These are phyloP conservation scores for Chrysopogon serrulatus DNA, from an alignment of 176 grass and related monocot species.

Conservation along the genomic window DNA sequence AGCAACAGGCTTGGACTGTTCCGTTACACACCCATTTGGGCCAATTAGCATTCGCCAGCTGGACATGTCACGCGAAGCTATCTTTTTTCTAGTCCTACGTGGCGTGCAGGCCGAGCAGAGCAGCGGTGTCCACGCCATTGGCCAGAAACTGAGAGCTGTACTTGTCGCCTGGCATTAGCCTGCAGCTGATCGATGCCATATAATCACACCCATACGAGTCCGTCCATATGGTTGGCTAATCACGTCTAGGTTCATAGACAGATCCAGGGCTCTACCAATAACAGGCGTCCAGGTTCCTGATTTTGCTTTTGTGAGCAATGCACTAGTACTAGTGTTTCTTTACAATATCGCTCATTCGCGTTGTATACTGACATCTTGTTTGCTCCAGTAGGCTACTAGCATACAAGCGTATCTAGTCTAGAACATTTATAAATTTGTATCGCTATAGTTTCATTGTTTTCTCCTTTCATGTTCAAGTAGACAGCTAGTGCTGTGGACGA, in stretches of 20 bases:
- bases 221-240: neutral
- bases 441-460: no score
- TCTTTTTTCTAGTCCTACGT: neutral
- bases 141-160: neutral
- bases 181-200: neutral
- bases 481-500: no score
- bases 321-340: neutral
- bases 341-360: neutral
- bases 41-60: neutral
- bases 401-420: neutral
- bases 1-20: neutral
- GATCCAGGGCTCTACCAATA: neutral
- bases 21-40: neutral
- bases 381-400: neutral
- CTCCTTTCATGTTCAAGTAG: no score
- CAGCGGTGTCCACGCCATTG: neutral
- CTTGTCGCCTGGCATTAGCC: neutral
- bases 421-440: no score
- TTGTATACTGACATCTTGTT: neutral
- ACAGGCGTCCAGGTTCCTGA: constrained; percentile 1
- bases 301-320: neutral
- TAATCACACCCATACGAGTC: neutral
- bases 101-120: neutral
- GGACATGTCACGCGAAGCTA: neutral
- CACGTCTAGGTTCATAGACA: constrained; percentile 2